Base-by-base conservation (phyloP, 2,329 filamentous ascomycete genomes). In the Chaetomium sp. region DNA sequence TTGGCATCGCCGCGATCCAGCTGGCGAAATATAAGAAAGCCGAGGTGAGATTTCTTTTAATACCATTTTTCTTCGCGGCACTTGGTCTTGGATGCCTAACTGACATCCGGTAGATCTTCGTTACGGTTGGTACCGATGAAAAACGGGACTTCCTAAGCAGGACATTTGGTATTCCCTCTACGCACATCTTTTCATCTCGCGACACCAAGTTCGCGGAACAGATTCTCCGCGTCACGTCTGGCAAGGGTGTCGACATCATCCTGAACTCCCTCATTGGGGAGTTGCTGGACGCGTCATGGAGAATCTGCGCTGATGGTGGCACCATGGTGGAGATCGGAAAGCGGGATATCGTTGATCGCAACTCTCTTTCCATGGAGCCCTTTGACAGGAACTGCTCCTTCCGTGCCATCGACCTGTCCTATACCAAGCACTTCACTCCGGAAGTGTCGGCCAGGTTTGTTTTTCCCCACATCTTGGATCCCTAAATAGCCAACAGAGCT, bases 151-250 rank as follows among this genome's bases (percentile, higher is more conserved):
- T 79, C 7, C 63, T 80, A 0, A 60, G 56, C 1, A 55, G 68
- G 0, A 64, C 61, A 0, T 78, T 69, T 55, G 69, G 70, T 1
- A 76, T 80, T 21, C 72, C 73, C 0, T 6, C 51, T 2, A 63
- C 68, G 10, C 75, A 70, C 38, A 77, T 80, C 0, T 76, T 79
- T 63, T 71, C 65, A 0, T 75, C 73, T 0, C 72, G 74, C 0
- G 70, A 71, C 50, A 64, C 66, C 4, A 58, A 66, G 0, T 79
- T 79, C 50, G 72, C 68, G 1, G 47, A 67, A 1, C 65, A 72
- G 5, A 71, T 77, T 16, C 55, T 67, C 27, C 9, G 25, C 1
- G 57, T 35, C 0, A 78, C 76, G 0, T 31, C 62, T 4, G 72
- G 75, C 3, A 54, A 64, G 0, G 77, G 77, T 27, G 73, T 74